Conservation (phyloP, 2,329 filamentous ascomycete species). For the Diaporthe sp. region DNA sequence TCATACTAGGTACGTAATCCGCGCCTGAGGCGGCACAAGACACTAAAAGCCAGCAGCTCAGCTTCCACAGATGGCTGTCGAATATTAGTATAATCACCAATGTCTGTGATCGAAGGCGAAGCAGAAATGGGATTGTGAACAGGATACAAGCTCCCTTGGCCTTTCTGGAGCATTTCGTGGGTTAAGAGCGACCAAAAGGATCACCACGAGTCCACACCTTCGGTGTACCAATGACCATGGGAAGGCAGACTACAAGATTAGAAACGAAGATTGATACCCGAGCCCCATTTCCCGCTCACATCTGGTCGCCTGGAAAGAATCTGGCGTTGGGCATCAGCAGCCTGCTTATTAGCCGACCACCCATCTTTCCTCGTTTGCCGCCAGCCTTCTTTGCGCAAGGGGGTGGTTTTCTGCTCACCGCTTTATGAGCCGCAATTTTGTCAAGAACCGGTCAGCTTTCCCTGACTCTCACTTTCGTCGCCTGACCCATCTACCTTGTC, state of each 20-base stretch:
- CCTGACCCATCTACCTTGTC: not conserved
- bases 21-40: not conserved
- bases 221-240: not conserved
- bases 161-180: no score
- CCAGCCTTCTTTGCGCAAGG: not conserved
- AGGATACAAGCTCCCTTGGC: not conserved
- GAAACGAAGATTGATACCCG: not conserved
- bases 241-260: no score
- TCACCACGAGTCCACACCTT: not conserved
- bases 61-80: not conserved
- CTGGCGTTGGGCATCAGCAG: conserved; percentile 18
- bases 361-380: not conserved
- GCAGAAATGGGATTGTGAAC: no score
- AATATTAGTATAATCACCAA: not conserved
- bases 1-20: not conserved
- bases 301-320: not conserved
- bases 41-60: not conserved
- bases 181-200: not conserved
- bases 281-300: no score
- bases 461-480: not conserved
- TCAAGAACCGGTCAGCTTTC: not conserved
- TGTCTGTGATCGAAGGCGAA: no score
- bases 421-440: not conserved
- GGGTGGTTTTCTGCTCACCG: not conserved
- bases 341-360: not conserved